phyloP scores from a whole-genome alignment of 1,139 yeast genomes.

The Candida tetrigidarum region DNA sequence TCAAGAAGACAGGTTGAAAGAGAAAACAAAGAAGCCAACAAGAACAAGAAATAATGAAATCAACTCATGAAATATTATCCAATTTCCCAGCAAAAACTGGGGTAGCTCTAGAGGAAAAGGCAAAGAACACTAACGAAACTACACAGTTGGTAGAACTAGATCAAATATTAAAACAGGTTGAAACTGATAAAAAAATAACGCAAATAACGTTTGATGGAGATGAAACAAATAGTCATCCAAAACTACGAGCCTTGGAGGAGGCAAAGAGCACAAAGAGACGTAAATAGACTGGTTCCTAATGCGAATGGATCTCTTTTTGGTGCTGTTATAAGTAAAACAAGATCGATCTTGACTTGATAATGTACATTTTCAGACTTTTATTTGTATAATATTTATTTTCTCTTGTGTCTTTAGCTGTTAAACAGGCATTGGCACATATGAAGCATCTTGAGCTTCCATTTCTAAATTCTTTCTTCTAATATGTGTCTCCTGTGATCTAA shows the following conservation, averaged over 20 bases:
- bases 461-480: slow-evolving; percentile 59
- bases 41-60: slow-evolving; percentile 19
- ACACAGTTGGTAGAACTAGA: neutral
- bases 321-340: no score
- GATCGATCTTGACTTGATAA: no score
- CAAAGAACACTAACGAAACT: neutral
- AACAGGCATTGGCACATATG: slow-evolving; percentile 51
- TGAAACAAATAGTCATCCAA: slow-evolving; percentile 24
- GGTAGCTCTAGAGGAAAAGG: neutral
- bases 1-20: slow-evolving; percentile 84
- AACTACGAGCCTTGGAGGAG: slow-evolving; percentile 34
- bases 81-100: slow-evolving; percentile 17
- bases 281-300: slow-evolving; percentile 8
- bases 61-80: slow-evolving; percentile 19
- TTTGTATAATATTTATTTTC: neutral
- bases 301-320: neutral
- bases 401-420: slow-evolving; percentile 16
- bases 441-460: slow-evolving; percentile 65
- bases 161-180: slow-evolving; percentile 1
- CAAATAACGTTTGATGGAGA: slow-evolving; percentile 9
- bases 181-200: slow-evolving; percentile 1
- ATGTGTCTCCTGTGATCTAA: slow-evolving; percentile 54
- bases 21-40: slow-evolving; percentile 38
- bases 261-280: slow-evolving; percentile 22
- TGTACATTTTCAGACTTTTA: no score